Conservation (phyloP, 352 stramenopile species). For the Globisporangium parvum region DNA sequence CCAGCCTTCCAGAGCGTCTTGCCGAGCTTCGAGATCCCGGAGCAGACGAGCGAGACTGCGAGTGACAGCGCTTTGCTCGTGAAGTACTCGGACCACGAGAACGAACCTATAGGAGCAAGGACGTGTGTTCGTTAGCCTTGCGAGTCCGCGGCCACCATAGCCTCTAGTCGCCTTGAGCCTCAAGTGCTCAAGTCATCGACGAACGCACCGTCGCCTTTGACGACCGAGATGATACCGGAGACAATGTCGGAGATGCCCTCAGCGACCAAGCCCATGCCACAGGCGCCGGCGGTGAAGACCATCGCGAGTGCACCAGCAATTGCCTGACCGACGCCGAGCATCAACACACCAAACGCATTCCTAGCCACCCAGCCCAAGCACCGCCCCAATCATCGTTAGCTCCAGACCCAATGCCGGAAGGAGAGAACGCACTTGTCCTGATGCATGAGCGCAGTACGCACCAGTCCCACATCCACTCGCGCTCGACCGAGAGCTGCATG, state of each 20-base stretch:
- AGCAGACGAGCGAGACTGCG: constrained; percentile 1
- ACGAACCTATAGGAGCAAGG: neutral
- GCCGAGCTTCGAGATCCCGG: neutral
- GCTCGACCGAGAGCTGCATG: neutral
- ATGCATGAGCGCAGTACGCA: neutral
- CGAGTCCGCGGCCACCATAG: no score
- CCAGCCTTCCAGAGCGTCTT: neutral
- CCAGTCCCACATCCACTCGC: constrained; percentile 1
- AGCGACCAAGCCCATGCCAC: neutral
- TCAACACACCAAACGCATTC: neutral
- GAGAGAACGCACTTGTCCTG: neutral
- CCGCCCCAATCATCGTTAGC: no score
- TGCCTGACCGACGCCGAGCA: neutral
- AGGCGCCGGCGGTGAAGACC: neutral
- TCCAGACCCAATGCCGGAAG: no score
- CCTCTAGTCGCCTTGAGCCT: no score
- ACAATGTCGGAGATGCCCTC: constrained; percentile 1
- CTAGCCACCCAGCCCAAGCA: neutral
- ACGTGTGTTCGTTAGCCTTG: no score
- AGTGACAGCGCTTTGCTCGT: constrained; percentile 3
- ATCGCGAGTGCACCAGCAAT: neutral
- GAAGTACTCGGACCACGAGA: constrained; percentile 2
- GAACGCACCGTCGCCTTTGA: constrained; percentile 1
- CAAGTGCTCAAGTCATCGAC: no score
- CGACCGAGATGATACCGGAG: neutral